Percentiles rank a stretch among this genome's conserved stretches.
Evolutionary conservation across 2,329 filamentous ascomycete genomes (phyloP).

Genomic region (Fusarium caatingaense): DNA sequence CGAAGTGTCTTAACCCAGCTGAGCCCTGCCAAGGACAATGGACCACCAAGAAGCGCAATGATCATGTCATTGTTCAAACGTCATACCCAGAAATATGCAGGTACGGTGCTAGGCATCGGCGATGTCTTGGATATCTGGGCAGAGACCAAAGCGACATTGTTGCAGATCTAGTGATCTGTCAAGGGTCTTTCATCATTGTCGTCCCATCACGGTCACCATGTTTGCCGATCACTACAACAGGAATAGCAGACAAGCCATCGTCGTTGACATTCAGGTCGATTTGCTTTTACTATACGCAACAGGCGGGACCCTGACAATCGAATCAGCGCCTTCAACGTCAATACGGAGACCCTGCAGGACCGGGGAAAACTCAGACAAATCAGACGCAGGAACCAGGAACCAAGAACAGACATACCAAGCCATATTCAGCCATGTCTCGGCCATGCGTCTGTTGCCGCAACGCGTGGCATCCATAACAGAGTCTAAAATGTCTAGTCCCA

Average conservation of each 20-base stretch:
- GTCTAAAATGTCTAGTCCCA: conserved; percentile 17
- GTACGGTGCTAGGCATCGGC: background rate
- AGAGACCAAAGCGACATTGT: background rate
- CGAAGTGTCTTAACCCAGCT: background rate
- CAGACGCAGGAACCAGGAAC: conserved; percentile 36
- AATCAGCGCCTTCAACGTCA: conserved; percentile 12
- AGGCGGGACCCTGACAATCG: conserved; percentile 20
- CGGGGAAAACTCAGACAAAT: conserved; percentile 13
- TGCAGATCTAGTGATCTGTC: conserved; percentile 21
- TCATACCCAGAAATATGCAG: conserved; percentile 4
- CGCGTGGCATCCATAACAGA: conserved; percentile 15
- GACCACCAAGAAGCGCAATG: background rate
- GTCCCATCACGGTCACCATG: background rate
- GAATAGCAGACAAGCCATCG: conserved; percentile 5
- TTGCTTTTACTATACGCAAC: background rate
- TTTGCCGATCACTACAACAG: background rate
- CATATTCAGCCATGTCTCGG: conserved; percentile 4
- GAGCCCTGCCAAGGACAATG: background rate
- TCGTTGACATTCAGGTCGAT: background rate
- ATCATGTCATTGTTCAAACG: background rate
- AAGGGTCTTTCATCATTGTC: conserved; percentile 6
- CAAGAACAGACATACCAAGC: conserved; percentile 9
- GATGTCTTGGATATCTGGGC: background rate
- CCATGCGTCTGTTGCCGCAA: conserved; percentile 12
- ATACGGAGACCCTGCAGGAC: background rate